Evolutionary conservation across 441 rosid species (phyloP), one percentile per base, ranked within the genome.

Genomic region (Corymbia calophylla): DNA sequence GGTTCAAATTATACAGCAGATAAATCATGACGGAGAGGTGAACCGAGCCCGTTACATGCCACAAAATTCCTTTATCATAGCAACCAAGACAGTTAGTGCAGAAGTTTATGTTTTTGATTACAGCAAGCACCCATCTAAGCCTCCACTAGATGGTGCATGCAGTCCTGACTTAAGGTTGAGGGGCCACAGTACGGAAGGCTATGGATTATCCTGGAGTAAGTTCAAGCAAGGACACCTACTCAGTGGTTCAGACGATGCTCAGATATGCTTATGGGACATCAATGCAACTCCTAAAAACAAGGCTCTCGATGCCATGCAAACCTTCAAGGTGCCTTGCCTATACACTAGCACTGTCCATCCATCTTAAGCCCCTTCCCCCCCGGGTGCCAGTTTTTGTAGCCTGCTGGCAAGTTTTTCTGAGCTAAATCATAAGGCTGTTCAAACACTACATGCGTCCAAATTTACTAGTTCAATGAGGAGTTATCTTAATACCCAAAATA

Each of bases 1-100:
- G 99, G 98, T 97, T 39, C 99, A 98, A 94, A 95, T 98, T 88
- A 97, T 96, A 89, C 99, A 98, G 94, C 99, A 96, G 90, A 98
- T 98, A 48, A 96, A 96, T 90, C 99, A 96, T 88, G 99, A 98
- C 17, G 99, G 99, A 44, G 99, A 98, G 92, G 99, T 98, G 47
- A 98, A 97, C 35, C 92, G 99, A 88, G 99, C 99, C 87, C 98
- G 99, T n/a, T 98, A 96, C 88, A 98, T 97, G 99, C 99, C 99
- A 6, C 99, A 97, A 88, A 97, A 97, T 90, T 94, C 99, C 53
- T 96, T 97, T 62, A 91, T 97, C 17, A 96, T 98, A 89, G 99
- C 99, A 48, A 97, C 99, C 53, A 98, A 97, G 96, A 98, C 99
- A 18, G 97, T 96, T 32, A 95, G 96, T 86, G 97, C 97, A 11